Percentiles rank a stretch among this genome's conserved stretches.
These are phyloP conservation scores for Crassisporium funariophilum DNA, from an alignment of 768 basidiomycete species.

Conservation along the genomic window DNA sequence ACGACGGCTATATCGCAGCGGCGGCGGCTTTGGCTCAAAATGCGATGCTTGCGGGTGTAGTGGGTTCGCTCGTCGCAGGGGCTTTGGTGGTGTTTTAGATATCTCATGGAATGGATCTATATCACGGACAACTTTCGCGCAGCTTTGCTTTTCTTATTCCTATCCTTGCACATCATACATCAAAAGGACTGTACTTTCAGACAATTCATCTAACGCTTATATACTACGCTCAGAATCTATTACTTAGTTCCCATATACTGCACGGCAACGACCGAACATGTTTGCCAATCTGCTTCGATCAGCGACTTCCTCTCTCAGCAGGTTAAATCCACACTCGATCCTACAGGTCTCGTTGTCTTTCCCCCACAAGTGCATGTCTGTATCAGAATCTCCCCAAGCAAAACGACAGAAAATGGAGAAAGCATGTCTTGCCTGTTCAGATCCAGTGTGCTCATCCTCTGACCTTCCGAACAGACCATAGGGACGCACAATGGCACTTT, in stretches of 20 bases:
- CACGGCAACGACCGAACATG: constrained; percentile 11
- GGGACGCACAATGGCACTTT: constrained; percentile 96
- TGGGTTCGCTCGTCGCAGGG: constrained; percentile 52
- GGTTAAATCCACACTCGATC: constrained; percentile 3
- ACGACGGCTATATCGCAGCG: constrained; percentile 64
- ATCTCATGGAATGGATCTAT: constrained; percentile 13
- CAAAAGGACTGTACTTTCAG: constrained; percentile 3
- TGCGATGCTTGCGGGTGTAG: constrained; percentile 42
- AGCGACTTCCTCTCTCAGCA: constrained; percentile 13
- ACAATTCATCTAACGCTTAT: background rate
- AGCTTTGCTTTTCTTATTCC: constrained; percentile 8
- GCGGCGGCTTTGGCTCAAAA: constrained; percentile 50
- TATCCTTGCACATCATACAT: background rate
- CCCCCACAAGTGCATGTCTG: constrained; percentile 17
- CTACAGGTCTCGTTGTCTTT: constrained; percentile 4
- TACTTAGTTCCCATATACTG: background rate
- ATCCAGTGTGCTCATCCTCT: background rate
- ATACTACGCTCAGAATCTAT: too few species aligned
- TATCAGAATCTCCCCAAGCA: constrained; percentile 25
- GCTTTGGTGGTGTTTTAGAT: constrained; percentile 46
- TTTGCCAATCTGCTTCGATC: constrained; percentile 10
- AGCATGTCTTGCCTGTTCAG: constrained; percentile 16
- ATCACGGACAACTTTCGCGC: constrained; percentile 22
- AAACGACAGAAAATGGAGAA: constrained; percentile 47
- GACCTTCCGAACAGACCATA: constrained; percentile 56